These are phyloP conservation scores for Biscutella laevigata DNA, from an alignment of 441 rosid species.

Conservation along the genomic window DNA sequence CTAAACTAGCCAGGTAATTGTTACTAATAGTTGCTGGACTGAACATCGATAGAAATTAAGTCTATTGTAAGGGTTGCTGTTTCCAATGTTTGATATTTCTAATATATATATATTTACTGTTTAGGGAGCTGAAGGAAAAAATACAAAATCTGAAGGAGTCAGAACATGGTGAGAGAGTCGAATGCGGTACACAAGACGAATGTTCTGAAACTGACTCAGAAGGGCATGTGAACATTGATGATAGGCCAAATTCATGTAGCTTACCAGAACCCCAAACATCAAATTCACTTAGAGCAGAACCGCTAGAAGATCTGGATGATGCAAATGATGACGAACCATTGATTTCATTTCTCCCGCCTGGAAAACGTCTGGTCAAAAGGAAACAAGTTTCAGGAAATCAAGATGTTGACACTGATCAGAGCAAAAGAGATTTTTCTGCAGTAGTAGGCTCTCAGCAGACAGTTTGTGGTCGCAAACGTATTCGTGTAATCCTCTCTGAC, in stretches of 20 bases:
- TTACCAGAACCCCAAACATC: conserved; percentile 34
- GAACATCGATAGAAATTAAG: background rate
- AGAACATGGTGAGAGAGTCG: conserved; percentile 28
- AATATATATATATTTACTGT: conserved; percentile 22
- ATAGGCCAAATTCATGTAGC: conserved; percentile 30
- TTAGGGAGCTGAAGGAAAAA: conserved; percentile 61
- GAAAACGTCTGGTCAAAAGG: conserved; percentile 29
- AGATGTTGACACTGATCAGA: conserved; percentile 25
- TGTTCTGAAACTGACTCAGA: conserved; percentile 93
- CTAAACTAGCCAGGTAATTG: conserved; percentile 72
- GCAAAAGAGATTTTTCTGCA: conserved; percentile 34
- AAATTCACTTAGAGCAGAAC: conserved; percentile 28
- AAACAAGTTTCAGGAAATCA: conserved; percentile 26
- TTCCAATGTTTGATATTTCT: conserved; percentile 13
- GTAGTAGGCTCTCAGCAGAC: conserved; percentile 40
- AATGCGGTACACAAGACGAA: conserved; percentile 35
- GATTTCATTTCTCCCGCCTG: conserved; percentile 45
- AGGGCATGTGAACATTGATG: conserved; percentile 40
- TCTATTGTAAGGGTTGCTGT: background rate
- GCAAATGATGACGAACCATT: conserved; percentile 49
- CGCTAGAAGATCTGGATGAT: conserved; percentile 33
- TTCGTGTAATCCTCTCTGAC: conserved; percentile 67
- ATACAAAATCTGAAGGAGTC: conserved; percentile 53
- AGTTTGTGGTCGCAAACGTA: conserved; percentile 56
- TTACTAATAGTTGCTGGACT: conserved; percentile 7